Evolutionary conservation across 1,284 basidiomycete genomes (phyloP), one percentile per base, ranked within the genome.

Genomic region (Apiotrichum gracile): DNA sequence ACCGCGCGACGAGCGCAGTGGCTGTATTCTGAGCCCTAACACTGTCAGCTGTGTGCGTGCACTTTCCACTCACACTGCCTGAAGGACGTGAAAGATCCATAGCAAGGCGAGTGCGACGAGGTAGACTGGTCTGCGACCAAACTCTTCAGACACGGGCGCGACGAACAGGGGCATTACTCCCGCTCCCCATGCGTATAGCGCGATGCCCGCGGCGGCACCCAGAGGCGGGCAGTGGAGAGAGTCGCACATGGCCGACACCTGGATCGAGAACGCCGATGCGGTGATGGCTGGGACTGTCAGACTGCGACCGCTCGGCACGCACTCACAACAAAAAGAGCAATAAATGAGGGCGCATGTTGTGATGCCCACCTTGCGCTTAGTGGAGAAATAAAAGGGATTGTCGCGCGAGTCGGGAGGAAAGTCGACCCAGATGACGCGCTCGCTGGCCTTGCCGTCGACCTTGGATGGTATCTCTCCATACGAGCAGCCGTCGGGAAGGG

Each of bases 111-210:
- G 78, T 14, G 81, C 83, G 40, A 73, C 77, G 35, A 87, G 68
- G 63, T 88, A 89, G 16, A 88, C 72, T 27, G 84, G 84, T 48
- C 80, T 81, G 33, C 87, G 73, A 1, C 87, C 87, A 58, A 87
- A 83, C 64, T 89, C 87, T 67, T 89, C 87, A 55, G 84, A 85
- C 57, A 88, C 81, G 1, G 87, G 85, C 0, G 86, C 83, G 0
- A 85, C 79, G 3, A 87, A 76, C 12, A 90, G 78, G 0, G 88
- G 88, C 2, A 84, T 78, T 16, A 87, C 54, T 16, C 49, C 47
- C 3, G 38, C 38, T 12, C 86, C 87, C 63, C 57, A 73, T 6
- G 81, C 78, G 68, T 80, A 88, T 29, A 82, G 75, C 54, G 79
- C 81, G 34, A 84, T 74, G 0, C 82, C 87, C 22, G 82, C 73